A percentile compares a stretch with the other conserved stretches of the same genome.
Conservation (phyloP, 495 filamentous ascomycete species). For the Lasiosphaeriaceae sp. region DNA sequence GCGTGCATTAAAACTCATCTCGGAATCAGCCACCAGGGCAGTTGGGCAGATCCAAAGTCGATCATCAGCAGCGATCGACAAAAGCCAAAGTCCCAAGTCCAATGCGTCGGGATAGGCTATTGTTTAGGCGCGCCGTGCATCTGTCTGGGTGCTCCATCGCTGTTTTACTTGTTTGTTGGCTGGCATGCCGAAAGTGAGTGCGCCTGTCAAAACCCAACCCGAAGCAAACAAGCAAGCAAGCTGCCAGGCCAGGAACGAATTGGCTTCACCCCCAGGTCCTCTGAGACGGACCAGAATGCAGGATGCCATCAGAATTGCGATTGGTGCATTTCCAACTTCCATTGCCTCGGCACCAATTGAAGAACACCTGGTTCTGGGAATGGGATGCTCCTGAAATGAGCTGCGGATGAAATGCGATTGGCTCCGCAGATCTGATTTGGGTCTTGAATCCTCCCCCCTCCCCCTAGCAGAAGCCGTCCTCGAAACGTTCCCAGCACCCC, state of each 20-base stretch:
- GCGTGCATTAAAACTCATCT: no score
- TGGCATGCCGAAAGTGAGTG: no score
- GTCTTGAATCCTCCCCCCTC: neutral
- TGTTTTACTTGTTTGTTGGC: no score
- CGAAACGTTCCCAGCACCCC: neutral
- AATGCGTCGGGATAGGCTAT: constrained; percentile 10
- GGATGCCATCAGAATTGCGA: neutral
- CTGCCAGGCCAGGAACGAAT: no score
- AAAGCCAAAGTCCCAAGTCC: constrained; percentile 6
- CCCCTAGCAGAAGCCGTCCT: neutral
- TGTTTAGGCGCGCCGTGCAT: neutral
- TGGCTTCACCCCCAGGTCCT: no score
- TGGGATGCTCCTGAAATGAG: neutral
- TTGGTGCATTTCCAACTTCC: constrained; percentile 1
- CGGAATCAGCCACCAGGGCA: neutral
- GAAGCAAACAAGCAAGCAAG: no score
- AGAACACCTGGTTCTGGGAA: neutral
- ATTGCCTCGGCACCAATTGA: neutral
- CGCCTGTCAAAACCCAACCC: no score
- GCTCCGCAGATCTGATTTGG: constrained; percentile 10
- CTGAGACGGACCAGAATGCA: no score
- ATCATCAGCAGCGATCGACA: constrained; percentile 13
- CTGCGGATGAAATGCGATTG: constrained; percentile 9
- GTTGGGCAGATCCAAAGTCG: neutral
- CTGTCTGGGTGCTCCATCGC: no score